Base-by-base conservation (phyloP, 2,329 filamentous ascomycete species). In the Paraphaeosphaeria minitans region DNA sequence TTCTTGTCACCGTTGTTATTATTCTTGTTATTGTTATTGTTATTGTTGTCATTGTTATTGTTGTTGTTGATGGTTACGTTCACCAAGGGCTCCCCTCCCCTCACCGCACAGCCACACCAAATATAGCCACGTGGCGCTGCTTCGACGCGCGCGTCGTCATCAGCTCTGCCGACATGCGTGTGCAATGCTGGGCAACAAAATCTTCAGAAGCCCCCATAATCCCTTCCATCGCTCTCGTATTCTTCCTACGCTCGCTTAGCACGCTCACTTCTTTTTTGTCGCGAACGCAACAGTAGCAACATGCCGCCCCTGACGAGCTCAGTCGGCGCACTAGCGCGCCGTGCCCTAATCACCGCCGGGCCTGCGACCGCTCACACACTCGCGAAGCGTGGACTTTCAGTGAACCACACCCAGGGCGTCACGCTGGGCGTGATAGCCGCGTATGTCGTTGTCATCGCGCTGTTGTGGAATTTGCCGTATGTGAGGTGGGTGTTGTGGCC, bases 381-480 rank as follows among this genome's bases (percentile, higher is more conserved):
- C 48, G 63, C 77, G 21, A 79, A 79, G 57, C 85, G 88, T 56
- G 82, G 83, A 53, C 79, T 91, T 12, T 80, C 80, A 27, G 86
- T 88, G 43, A 89, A 86, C 64, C 84, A 87, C 69, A 89, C 89
- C 2, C 90, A 93, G 68, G 82, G 83, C 54, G 83, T 92, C 10
- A 92, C 90, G 0, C 79, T 92, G 27, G 89, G 89, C 9, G 80
- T 92, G 42, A 91, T 93, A 66, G 88, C 77, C 9, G 87, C 82
- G 37, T 93, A 93, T 75, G 83, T 89, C 2, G 89, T 92, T 19
- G 83, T 83, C 48, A 93, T 93, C 64, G 89, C 89, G 4, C 81
- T 93, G 43, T 80, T 93, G 3, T 93, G 90, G 90, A 93, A 93
- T 77, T 75, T 93, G 1, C 90, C 90, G 0, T 92, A 91, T 74